A percentile compares a stretch with the other conserved stretches of the same genome.
Evolutionary conservation across 2,329 filamentous ascomycete species (phyloP).

Genomic region (Fusarium newnesense): DNA sequence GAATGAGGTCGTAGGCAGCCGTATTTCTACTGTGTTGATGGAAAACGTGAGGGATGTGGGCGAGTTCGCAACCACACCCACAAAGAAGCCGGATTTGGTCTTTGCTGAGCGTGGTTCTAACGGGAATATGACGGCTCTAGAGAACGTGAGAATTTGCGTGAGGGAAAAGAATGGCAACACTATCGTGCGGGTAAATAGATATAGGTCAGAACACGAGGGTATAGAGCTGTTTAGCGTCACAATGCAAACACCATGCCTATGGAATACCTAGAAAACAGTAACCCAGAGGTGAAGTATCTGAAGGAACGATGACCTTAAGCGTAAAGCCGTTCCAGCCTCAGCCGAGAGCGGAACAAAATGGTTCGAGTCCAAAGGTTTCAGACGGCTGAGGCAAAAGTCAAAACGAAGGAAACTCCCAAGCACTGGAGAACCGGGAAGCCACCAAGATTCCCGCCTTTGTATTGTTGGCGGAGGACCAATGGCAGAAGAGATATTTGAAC

Average conservation of each 20-base stretch:
- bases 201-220: neutral
- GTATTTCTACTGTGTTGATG: conserved; percentile 7
- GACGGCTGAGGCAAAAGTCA: conserved; percentile 13
- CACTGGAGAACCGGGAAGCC: neutral
- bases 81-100: conserved; percentile 39
- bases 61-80: conserved; percentile 23
- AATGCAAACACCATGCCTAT: neutral
- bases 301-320: neutral
- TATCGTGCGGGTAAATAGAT: neutral
- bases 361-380: neutral
- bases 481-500: conserved; percentile 4
- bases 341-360: conserved; percentile 8
- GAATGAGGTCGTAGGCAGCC: conserved; percentile 8
- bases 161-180: conserved; percentile 1
- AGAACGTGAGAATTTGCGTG: conserved; percentile 13
- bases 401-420: conserved; percentile 13
- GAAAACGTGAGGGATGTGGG: conserved; percentile 11
- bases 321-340: neutral
- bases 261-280: neutral
- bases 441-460: neutral
- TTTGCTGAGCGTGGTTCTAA: conserved; percentile 24
- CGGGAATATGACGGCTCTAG: conserved; percentile 29
- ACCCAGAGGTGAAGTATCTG: neutral
- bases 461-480: neutral
- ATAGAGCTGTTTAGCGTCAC: neutral